Conservation (phyloP, 2,329 filamentous ascomycete species). For the Thyridium curvatum region DNA sequence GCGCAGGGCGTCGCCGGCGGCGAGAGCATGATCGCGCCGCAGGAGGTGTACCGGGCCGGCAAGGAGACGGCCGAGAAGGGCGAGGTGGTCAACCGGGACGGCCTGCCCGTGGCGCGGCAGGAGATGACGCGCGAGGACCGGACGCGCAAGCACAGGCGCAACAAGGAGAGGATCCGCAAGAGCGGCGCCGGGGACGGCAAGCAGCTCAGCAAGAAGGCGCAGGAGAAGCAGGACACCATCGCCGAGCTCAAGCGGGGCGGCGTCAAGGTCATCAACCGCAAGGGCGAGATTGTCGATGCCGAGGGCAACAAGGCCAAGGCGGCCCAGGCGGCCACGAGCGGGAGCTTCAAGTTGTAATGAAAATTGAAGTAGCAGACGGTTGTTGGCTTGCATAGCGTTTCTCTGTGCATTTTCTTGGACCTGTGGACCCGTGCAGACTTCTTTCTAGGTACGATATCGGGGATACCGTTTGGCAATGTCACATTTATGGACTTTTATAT, state of each 20-base stretch:
- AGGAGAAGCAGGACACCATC: constrained; percentile 42
- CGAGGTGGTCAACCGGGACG: constrained; percentile 73
- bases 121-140: constrained; percentile 90
- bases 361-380: neutral
- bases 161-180: constrained; percentile 81
- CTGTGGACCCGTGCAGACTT: no score
- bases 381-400: no score
- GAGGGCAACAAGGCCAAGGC: constrained; percentile 69
- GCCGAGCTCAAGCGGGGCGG: constrained; percentile 57
- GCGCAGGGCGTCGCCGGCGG: constrained; percentile 65
- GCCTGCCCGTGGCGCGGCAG: constrained; percentile 69
- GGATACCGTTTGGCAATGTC: no score
- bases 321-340: constrained; percentile 43
- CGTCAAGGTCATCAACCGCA: constrained; percentile 87
- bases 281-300: constrained; percentile 78
- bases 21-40: constrained; percentile 77
- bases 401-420: no score
- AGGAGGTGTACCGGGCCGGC: constrained; percentile 86
- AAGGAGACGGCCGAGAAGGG: constrained; percentile 56
- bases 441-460: no score
- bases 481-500: no score
- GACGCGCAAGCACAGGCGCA: constrained; percentile 64
- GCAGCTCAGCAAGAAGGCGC: constrained; percentile 52
- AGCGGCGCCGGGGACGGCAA: constrained; percentile 41
- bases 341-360: constrained; percentile 56